These are phyloP conservation scores for Sapria himalayana DNA, from an alignment of 345 rosid genomes.

Conservation along the genomic window DNA sequence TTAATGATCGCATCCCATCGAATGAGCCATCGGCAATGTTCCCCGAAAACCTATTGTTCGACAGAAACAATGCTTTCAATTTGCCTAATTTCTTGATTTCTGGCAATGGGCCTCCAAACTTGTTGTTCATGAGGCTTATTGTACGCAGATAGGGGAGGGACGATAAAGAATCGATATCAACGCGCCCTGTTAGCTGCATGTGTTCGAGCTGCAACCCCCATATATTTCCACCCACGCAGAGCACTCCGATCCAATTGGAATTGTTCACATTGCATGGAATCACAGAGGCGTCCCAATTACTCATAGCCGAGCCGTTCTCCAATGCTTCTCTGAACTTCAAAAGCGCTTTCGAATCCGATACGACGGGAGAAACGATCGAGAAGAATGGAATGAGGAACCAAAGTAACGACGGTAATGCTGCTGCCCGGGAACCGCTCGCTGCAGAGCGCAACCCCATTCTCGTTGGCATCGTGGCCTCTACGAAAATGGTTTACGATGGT, in stretches of 20 bases:
- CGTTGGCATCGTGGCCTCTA: too few relatives aligned
- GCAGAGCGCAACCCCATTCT: constrained; percentile 13
- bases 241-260: constrained; percentile 39
- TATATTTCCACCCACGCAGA: constrained; percentile 20
- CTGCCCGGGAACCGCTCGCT: constrained; percentile 10
- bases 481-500: too few relatives aligned
- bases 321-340: constrained; percentile 7
- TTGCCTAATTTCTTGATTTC: constrained; percentile 21
- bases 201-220: constrained; percentile 54
- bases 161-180: constrained; percentile 22
- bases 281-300: constrained; percentile 20
- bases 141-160: constrained; percentile 24
- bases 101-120: constrained; percentile 34
- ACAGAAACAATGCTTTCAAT: constrained; percentile 34
- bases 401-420: neutral
- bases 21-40: constrained; percentile 35
- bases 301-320: neutral
- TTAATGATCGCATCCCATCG: constrained; percentile 30
- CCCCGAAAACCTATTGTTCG: constrained; percentile 40
- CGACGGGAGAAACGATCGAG: neutral
- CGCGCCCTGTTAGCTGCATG: constrained; percentile 25
- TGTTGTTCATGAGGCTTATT: constrained; percentile 50
- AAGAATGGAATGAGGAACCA: neutral
- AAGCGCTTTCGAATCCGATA: constrained; percentile 6
- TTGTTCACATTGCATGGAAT: constrained; percentile 19